Evolutionary conservation across 2,329 filamentous ascomycete genomes (phyloP).

Genomic region (Clarireedia monteithiana): DNA sequence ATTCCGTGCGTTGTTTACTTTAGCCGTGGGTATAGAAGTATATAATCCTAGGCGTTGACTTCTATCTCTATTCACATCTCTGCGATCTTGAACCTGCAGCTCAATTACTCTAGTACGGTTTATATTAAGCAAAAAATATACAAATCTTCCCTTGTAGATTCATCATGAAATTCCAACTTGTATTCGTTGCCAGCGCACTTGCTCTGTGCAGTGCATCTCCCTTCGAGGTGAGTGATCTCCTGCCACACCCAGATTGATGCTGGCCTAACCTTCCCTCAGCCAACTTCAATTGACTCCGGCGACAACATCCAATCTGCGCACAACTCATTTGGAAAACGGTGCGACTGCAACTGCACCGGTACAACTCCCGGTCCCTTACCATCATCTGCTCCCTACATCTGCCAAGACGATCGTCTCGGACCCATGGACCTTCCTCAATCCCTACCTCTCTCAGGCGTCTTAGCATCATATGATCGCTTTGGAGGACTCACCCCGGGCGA

Average conservation of each 20-base stretch:
- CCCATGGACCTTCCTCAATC: neutral
- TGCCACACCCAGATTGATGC: neutral
- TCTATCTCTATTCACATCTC: too few species aligned
- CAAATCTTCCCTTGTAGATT: too few species aligned
- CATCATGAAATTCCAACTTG: slow-evolving; percentile 1
- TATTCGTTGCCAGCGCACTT: neutral
- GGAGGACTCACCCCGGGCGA: neutral
- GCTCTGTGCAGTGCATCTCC: slow-evolving; percentile 5
- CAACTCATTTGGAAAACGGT: neutral
- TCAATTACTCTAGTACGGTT: too few species aligned
- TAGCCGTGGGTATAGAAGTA: neutral
- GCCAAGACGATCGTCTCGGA: neutral
- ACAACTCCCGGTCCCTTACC: neutral
- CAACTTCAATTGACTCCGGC: neutral
- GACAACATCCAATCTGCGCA: neutral
- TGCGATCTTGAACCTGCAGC: too few species aligned
- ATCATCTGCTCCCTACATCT: slow-evolving; percentile 1
- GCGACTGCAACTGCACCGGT: slow-evolving; percentile 3
- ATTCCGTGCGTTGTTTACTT: neutral
- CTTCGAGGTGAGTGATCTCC: neutral
- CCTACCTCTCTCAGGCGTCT: slow-evolving; percentile 1
- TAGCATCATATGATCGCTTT: slow-evolving; percentile 5
- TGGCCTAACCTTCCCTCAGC: neutral
- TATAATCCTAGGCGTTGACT: neutral
- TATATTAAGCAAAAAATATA: too few species aligned